Percentiles rank a stretch among this genome's conserved stretches.
Conservation (phyloP, 2,329 filamentous ascomycete genomes). For the Pyricularia pennisetigena region DNA sequence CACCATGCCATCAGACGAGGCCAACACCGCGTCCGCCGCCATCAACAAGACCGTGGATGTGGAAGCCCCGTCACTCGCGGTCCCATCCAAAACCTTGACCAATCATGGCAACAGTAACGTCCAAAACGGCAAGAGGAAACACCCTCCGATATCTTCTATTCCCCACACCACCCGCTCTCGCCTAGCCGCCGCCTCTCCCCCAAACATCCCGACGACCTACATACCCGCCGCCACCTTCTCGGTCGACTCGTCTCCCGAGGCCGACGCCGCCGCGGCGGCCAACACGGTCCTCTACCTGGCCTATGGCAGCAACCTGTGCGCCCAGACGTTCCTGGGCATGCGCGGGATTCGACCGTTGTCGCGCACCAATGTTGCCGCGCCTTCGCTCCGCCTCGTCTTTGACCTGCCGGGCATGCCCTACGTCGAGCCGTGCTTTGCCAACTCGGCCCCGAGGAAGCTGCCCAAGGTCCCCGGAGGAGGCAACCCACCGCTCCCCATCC, state of each 20-base stretch:
- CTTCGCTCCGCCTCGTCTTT: conserved; percentile 69
- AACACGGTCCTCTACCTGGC: conserved; percentile 64
- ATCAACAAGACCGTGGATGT: background rate
- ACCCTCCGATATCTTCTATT: conserved; percentile 21
- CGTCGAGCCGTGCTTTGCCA: conserved; percentile 84
- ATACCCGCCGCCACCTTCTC: conserved; percentile 12
- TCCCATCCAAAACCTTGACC: background rate
- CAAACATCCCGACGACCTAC: conserved; percentile 10
- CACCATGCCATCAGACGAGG: background rate
- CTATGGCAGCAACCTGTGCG: conserved; percentile 83
- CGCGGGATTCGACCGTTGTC: conserved; percentile 77
- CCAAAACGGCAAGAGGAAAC: background rate
- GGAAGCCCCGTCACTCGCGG: background rate
- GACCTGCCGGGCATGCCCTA: conserved; percentile 82
- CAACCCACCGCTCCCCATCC: conserved; percentile 16
- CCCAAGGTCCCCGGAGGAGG: conserved; percentile 24
- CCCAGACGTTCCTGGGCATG: conserved; percentile 66
- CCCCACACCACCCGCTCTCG: conserved; percentile 26
- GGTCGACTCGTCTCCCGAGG: conserved; percentile 8
- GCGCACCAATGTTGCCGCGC: conserved; percentile 72
- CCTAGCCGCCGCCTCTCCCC: conserved; percentile 19
- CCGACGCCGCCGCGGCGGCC: conserved; percentile 11
- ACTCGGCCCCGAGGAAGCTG: conserved; percentile 53
- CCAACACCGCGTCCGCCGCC: background rate
- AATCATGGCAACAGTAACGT: background rate